Base-by-base conservation (phyloP, 345 rosid species). In the Bruguiera gymnorhiza region DNA sequence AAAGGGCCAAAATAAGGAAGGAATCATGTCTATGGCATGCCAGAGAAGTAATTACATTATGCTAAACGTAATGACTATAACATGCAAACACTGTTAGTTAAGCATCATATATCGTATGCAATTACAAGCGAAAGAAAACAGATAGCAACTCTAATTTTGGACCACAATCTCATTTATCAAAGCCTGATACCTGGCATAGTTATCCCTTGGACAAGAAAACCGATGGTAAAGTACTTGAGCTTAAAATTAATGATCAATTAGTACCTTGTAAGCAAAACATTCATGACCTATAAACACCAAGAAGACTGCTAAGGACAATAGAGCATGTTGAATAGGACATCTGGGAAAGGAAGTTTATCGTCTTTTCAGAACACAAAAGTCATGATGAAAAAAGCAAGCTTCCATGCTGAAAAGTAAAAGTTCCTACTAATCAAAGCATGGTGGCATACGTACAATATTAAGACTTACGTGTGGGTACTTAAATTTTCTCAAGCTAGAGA, bases 401-500 rank as follows among this genome's bases (percentile, higher is more conserved):
- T 8, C 43, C 43, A 9, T 1, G 43, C 13, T 2, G 43, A 37
- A 37, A 37, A 37, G 11, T 8, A 37, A 37, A 37, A 37, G 43
- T 9, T 9, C 43, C 43, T 8, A 0, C 43, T 37, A 37, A 37
- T 8, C 43, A 37, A 37, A 37, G 11, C 11, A 37, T 37, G 43
- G 43, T 37, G 43, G 43, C 43, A 37, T 37, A 37, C 11, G 8
- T 37, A 7, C 43, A 0, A 37, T 37, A 37, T 37, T 37, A 37
- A 37, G 43, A 37, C 2, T 37, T 9, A 37, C 11, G 9, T 1
- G 13, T 37, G 43, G 43, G 43, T 13, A 37, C 43, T 37, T 37
- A 69, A 94, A 94, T 53, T 84, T 91, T 63, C 63, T 78, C 2
- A 57, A 63, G 36, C 73, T 85, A 3, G 82, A 69, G 71, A 82